Conservation (phyloP, 495 filamentous ascomycete genomes). For the Tuber brumale region DNA sequence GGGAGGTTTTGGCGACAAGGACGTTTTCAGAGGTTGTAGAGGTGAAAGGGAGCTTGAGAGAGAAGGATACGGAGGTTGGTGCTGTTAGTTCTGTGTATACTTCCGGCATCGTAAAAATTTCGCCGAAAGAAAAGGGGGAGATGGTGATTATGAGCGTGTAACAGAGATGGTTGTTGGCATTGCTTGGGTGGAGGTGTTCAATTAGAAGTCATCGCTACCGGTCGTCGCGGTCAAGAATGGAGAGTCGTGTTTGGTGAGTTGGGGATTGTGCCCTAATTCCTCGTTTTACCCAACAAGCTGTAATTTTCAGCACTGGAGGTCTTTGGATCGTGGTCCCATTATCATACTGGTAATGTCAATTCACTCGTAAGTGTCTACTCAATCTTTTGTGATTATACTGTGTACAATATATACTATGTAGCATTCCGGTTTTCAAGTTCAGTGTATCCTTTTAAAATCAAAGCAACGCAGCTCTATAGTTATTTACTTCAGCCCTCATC, state of each 20-base stretch:
- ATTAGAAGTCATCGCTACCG: neutral
- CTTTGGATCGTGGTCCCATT: neutral
- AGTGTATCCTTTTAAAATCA: neutral
- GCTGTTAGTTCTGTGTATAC: constrained; percentile 83
- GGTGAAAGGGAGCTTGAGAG: constrained; percentile 69
- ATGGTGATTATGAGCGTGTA: neutral
- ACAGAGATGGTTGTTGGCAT: neutral
- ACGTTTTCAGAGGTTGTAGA: constrained; percentile 72
- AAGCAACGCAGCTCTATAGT: neutral
- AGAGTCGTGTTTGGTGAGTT: neutral
- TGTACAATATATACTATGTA: neutral
- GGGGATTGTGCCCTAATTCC: neutral
- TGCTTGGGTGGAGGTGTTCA: neutral
- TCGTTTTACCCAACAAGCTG: neutral
- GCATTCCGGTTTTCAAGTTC: neutral
- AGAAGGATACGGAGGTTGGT: constrained; percentile 87
- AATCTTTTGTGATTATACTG: neutral
- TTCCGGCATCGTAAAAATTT: constrained; percentile 36
- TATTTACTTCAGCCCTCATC: neutral
- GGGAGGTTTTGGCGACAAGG: constrained; percentile 77
- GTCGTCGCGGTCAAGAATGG: neutral
- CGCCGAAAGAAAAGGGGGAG: neutral
- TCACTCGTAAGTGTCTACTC: neutral
- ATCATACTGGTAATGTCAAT: no score
- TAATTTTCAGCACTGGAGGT: neutral